Evolutionary conservation across 75 land plant species (phyloP).

Genomic region (Cryptomeria japonica): DNA sequence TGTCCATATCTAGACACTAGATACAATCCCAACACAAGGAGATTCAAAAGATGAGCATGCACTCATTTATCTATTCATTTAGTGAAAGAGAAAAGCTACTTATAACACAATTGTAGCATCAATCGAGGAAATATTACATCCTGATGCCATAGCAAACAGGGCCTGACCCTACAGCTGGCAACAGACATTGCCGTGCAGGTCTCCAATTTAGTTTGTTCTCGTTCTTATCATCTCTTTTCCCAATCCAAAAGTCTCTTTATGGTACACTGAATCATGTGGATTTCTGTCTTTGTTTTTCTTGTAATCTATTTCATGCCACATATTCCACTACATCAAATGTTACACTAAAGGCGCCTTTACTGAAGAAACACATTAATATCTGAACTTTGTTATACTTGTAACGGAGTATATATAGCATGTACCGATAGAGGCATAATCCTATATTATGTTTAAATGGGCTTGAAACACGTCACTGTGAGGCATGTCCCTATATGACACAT

Average conservation of each 20-base stretch:
- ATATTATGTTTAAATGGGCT: not conserved
- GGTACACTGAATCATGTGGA: not conserved
- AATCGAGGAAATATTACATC: not conserved
- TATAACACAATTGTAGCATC: not conserved
- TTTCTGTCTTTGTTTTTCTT: not conserved
- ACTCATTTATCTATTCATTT: not conserved
- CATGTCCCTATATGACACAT: not conserved
- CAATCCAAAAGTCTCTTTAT: not conserved
- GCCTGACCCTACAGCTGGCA: not conserved
- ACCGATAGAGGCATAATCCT: not conserved
- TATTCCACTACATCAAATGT: not conserved
- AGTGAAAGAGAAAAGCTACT: not conserved
- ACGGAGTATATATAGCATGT: not conserved
- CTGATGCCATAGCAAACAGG: not conserved
- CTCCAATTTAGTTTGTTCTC: not conserved
- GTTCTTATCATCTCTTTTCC: not conserved
- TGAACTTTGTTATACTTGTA: not conserved
- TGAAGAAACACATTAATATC: not conserved
- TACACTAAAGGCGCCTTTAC: not conserved
- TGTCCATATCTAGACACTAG: not conserved
- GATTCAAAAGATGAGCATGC: not conserved
- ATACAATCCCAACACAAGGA: not conserved
- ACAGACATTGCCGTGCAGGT: not conserved
- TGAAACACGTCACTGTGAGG: not conserved
- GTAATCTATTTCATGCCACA: not conserved